Base-by-base conservation (phyloP, 495 filamentous ascomycete genomes). In the Penicillium malachiteum region DNA sequence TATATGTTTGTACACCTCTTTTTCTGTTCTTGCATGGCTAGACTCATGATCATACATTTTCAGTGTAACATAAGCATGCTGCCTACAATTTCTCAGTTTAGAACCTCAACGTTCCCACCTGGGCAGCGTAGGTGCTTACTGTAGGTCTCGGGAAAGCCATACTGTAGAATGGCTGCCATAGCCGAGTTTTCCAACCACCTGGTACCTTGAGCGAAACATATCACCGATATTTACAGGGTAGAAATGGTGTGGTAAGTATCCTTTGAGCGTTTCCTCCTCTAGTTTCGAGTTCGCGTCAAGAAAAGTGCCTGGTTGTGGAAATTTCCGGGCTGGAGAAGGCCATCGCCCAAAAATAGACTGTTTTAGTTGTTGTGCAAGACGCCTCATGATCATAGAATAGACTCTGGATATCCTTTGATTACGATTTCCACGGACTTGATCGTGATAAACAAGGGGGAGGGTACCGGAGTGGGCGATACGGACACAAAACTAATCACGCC, bases 171-270 rank as follows among this genome's bases (percentile, higher is more conserved):
- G 59, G 5, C 71, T 65, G 14, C 81, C 80, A 57, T 72, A 83
- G 9, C 81, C 79, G 34, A 82, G 71, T 60, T 84, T 84, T 30
- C 72, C 71, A 35, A 83, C 50, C 41, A 83, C 71, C 58, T 81
- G 71, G 55, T 82, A 84, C 42, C 68, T 73, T 26, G 70, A 73
- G 31, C 63, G 53, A 54, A 79, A 66, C n/a, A 80, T 61, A 38
- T 83, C 74, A 39, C 76, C 78, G 31, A 81, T 77, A 21, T 63
- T 65, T 18, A 78, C 75, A 1, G 79, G 54, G 61, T 75, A 83
- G 65, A 76, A 81, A n/a, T 67, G 64, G 11, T 67, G 62, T 16
- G 68, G 64, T 14, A 56, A 42, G 56, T 79, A 81, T 3, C 49
- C 9, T 43, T 10, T 50, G 2, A 62, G 43, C 12, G 21, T 64